A percentile compares a stretch with the other conserved stretches of the same genome.
Evolutionary conservation across 176 grass and related monocot species (phyloP).

Genomic region (Eleusine indica): DNA sequence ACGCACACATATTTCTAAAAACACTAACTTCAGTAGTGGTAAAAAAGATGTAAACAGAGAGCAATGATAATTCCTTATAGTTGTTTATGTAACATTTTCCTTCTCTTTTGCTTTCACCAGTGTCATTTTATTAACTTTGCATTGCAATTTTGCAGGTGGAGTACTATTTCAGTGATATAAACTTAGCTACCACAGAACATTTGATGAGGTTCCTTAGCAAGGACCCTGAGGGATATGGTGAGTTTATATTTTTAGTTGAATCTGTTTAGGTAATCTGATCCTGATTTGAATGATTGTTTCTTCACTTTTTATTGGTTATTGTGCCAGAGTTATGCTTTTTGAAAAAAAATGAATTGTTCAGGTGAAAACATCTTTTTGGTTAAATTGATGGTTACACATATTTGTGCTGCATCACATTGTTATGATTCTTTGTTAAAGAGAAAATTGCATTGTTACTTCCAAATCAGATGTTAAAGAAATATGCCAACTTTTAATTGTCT

Average conservation of each 20-base stretch:
- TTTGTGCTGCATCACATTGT: slow-evolving; percentile 6
- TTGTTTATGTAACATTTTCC: slow-evolving; percentile 6
- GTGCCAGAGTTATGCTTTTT: slow-evolving; percentile 1
- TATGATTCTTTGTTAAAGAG: background rate
- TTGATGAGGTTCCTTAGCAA: slow-evolving; percentile 95
- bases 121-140: slow-evolving; percentile 1
- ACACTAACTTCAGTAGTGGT: background rate
- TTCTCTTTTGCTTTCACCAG: background rate
- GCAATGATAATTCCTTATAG: background rate
- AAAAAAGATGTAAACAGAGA: background rate
- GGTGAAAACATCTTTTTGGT: background rate
- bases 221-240: slow-evolving; percentile 91
- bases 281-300: background rate
- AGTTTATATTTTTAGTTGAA: slow-evolving; percentile 47
- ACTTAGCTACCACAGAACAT: slow-evolving; percentile 92
- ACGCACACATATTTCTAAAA: background rate
- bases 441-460: background rate
- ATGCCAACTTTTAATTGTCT: background rate
- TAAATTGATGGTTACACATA: background rate
- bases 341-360: background rate
- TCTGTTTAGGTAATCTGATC: background rate
- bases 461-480: background rate
- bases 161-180: slow-evolving; percentile 96
- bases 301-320: slow-evolving; percentile 18
- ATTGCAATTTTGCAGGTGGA: slow-evolving; percentile 72